Evolutionary conservation across 441 rosid genomes (phyloP).

Genomic region (Brassica balearica): DNA sequence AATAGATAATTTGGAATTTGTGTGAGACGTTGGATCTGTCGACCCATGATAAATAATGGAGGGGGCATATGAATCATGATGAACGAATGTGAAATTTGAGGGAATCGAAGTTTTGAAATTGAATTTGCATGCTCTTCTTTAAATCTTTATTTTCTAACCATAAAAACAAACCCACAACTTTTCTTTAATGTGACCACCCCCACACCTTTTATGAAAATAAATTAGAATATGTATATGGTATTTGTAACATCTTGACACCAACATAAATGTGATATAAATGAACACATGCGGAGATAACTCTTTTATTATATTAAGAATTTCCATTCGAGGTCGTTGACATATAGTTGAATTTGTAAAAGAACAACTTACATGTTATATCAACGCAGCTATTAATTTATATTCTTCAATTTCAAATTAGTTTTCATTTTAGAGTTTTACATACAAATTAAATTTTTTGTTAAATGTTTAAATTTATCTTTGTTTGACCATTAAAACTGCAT

Average conservation of each 20-base stretch:
- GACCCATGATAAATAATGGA: conserved; percentile 33
- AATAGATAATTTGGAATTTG: conserved; percentile 24
- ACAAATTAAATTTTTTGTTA: no score
- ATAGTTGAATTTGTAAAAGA: not conserved
- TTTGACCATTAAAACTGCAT: no score
- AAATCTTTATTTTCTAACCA: conserved; percentile 1
- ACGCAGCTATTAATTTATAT: not conserved
- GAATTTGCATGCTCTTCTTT: conserved; percentile 25
- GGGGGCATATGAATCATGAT: conserved; percentile 9
- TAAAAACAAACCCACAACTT: conserved; percentile 25
- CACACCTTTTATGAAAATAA: not conserved
- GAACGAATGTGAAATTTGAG: conserved; percentile 2
- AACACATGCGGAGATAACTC: conserved; percentile 23
- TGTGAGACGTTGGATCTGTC: conserved; percentile 28
- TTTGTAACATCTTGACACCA: conserved; percentile 26
- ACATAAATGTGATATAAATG: conserved; percentile 17
- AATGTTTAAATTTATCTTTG: no score
- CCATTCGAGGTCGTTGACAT: conserved; percentile 20
- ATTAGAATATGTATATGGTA: conserved; percentile 8
- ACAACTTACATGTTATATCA: conserved; percentile 9
- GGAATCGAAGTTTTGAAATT: conserved; percentile 24
- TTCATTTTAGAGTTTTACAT: no score
- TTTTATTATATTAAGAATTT: not conserved
- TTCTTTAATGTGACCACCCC: conserved; percentile 24
- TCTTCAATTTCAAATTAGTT: no score